Conservation (phyloP, 768 basidiomycete species). For the Coprinopsis strossmayeri region DNA sequence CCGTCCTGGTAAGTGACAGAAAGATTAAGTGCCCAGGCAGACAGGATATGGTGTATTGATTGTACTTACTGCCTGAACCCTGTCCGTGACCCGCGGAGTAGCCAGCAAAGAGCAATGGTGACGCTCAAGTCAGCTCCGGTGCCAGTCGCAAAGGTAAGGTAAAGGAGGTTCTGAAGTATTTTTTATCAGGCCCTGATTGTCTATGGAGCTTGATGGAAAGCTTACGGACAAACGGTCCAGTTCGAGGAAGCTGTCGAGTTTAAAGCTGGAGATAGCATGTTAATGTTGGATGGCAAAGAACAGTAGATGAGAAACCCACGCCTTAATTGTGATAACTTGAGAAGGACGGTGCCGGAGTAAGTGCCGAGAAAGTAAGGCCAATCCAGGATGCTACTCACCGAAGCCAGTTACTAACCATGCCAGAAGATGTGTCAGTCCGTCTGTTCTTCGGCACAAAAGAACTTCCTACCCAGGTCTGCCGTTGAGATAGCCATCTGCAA, state of each 20-base stretch:
- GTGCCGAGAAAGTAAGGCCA: conserved; percentile 1
- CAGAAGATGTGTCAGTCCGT: conserved; percentile 1
- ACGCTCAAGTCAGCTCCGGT: conserved; percentile 48
- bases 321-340: conserved; percentile 46
- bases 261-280: conserved; percentile 26
- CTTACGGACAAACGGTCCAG: conserved; percentile 33
- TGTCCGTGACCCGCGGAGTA: conserved; percentile 42
- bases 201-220: not conserved
- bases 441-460: not conserved
- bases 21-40: no score
- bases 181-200: not conserved
- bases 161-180: conserved; percentile 37
- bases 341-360: not conserved
- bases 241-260: conserved; percentile 27
- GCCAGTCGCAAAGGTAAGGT: conserved; percentile 43
- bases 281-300: not conserved
- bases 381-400: no score
- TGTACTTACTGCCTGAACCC: conserved; percentile 38
- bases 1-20: conserved; percentile 38
- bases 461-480: conserved; percentile 38
- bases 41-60: not conserved
- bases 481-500: conserved; percentile 29
- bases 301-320: conserved; percentile 16
- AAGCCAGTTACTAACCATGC: conserved; percentile 27
- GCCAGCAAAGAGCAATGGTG: conserved; percentile 40